Evolutionary conservation across 2,329 filamentous ascomycete species (phyloP).

Genomic region (Phialophora verrucosa): DNA sequence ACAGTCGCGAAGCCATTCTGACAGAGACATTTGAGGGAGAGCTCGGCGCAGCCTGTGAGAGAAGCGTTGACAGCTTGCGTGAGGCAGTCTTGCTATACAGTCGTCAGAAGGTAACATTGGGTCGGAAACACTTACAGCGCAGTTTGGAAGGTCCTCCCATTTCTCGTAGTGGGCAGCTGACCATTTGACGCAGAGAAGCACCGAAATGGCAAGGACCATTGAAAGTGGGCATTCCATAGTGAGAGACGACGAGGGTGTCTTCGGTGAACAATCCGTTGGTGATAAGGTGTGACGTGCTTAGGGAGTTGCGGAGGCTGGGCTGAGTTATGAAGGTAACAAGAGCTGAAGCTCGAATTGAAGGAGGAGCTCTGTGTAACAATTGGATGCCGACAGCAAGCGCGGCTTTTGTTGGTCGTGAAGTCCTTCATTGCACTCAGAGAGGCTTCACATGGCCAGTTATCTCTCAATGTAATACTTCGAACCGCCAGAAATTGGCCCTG

Average conservation of each 20-base stretch:
- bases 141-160: slow-evolving; percentile 12
- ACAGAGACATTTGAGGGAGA: slow-evolving; percentile 9
- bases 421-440: neutral
- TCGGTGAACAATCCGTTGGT: neutral
- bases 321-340: neutral
- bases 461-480: no score
- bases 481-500: neutral
- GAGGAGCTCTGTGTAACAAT: neutral
- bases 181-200: neutral
- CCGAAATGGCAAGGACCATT: neutral
- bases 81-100: slow-evolving; percentile 15
- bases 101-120: neutral
- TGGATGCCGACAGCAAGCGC: neutral
- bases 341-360: neutral
- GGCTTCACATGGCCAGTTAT: neutral
- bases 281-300: neutral
- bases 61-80: slow-evolving; percentile 10
- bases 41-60: slow-evolving; percentile 1
- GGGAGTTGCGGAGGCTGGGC: no score
- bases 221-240: neutral
- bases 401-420: neutral
- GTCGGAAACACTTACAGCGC: slow-evolving; percentile 9
- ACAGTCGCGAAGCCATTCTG: neutral
- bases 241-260: neutral
- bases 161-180: slow-evolving; percentile 1